phyloP scores from a whole-genome alignment of 768 basidiomycete genomes.

The Lactarius psammicola region DNA sequence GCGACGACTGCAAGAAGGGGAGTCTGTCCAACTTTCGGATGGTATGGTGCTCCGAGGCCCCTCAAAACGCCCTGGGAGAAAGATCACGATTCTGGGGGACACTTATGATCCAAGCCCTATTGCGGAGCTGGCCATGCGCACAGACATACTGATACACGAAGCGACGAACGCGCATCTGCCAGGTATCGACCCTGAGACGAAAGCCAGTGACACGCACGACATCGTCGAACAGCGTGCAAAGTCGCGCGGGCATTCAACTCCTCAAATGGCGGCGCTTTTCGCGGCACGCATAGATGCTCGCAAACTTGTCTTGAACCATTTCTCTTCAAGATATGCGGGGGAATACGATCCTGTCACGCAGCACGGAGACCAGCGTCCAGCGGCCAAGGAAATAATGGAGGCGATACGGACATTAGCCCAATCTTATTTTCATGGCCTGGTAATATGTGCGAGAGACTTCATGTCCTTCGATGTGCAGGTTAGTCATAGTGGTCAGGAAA shows the following conservation, averaged over 20 bases:
- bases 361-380: constrained; percentile 28
- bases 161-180: constrained; percentile 86
- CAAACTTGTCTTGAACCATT: constrained; percentile 76
- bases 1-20: constrained; percentile 63
- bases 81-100: constrained; percentile 81
- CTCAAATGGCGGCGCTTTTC: constrained; percentile 85
- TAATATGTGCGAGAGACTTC: constrained; percentile 71
- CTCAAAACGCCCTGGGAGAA: constrained; percentile 61
- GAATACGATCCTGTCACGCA: constrained; percentile 52
- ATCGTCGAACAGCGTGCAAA: constrained; percentile 61
- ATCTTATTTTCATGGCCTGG: constrained; percentile 51
- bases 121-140: constrained; percentile 54
- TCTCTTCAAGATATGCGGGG: constrained; percentile 77
- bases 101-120: constrained; percentile 78
- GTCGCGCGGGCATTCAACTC: constrained; percentile 86
- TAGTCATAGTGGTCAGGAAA: constrained; percentile 25
- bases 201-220: constrained; percentile 56
- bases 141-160: constrained; percentile 82
- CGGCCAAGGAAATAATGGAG: constrained; percentile 53
- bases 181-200: constrained; percentile 57
- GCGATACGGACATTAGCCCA: constrained; percentile 60
- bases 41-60: constrained; percentile 74
- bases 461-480: constrained; percentile 63
- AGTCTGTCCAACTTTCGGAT: constrained; percentile 60
- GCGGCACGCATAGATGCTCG: constrained; percentile 62